These are phyloP conservation scores for Tulasnella sp. DNA, from an alignment of 768 basidiomycete species.

Conservation along the genomic window DNA sequence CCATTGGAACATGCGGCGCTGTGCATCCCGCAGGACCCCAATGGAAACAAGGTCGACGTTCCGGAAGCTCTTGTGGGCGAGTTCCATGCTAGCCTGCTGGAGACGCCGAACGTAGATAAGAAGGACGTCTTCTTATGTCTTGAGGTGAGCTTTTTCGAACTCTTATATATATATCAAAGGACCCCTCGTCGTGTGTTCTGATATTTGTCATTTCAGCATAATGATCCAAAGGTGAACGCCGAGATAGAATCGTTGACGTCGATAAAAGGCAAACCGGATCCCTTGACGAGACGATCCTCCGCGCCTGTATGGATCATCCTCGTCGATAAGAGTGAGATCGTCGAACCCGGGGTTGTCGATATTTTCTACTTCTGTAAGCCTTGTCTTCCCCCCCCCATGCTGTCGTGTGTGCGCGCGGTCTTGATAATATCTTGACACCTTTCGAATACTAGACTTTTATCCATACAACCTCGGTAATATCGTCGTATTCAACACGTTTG, in stretches of 20 bases:
- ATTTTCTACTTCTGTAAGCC: slow-evolving; percentile 15
- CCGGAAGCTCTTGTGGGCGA: slow-evolving; percentile 2
- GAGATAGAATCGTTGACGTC: slow-evolving; percentile 3
- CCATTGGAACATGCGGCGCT: background rate
- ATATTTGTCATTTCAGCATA: slow-evolving; percentile 1
- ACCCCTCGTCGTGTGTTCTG: too few species aligned
- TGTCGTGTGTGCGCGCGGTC: too few species aligned
- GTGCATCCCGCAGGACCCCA: background rate
- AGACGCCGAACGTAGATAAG: background rate
- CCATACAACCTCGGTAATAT: slow-evolving; percentile 13
- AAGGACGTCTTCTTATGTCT: slow-evolving; percentile 1
- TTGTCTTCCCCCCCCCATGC: background rate
- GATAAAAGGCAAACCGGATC: slow-evolving; percentile 11
- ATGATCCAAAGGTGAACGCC: slow-evolving; percentile 12
- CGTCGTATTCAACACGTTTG: slow-evolving; percentile 3
- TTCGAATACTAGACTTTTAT: slow-evolving; percentile 4
- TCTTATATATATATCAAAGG: too few species aligned
- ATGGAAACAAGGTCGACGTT: background rate
- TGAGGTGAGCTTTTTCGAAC: background rate
- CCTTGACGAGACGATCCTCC: background rate
- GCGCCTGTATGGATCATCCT: slow-evolving; percentile 6
- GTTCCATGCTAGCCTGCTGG: background rate
- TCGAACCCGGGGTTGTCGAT: slow-evolving; percentile 7
- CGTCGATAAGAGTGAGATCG: slow-evolving; percentile 9
- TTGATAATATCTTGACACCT: too few species aligned